Percentiles rank a stretch among this genome's conserved stretches.
Conservation (phyloP, 176 grass and related monocot species). For the Triticum aestivum region IWGSC_CS_RefSeq_v2.1 NC_057797.1:269744314-269744813, state of each 20-base stretch:
- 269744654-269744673: slow-evolving; percentile 35
- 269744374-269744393: too few relatives aligned
- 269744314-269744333: too few relatives aligned
- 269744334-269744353: too few relatives aligned
- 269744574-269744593: neutral
- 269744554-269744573: too few relatives aligned
- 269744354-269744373: too few relatives aligned
- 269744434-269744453: too few relatives aligned
- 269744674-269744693: slow-evolving; percentile 15
- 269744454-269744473: too few relatives aligned
- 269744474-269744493: neutral
- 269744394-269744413: too few relatives aligned
- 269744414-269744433: too few relatives aligned
- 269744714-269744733: slow-evolving; percentile 20
- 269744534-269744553: neutral
- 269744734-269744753: slow-evolving; percentile 49
- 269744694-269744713: slow-evolving; percentile 33
- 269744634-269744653: slow-evolving; percentile 34
- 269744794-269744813: slow-evolving; percentile 89
- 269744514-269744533: neutral
- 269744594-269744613: slow-evolving; percentile 14
- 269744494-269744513: neutral
- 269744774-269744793: slow-evolving; percentile 50
- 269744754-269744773: slow-evolving; percentile 36
- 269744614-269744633: slow-evolving; percentile 16